Base-by-base conservation (phyloP, 2,329 filamentous ascomycete genomes). In the Cadophora gregata region DNA sequence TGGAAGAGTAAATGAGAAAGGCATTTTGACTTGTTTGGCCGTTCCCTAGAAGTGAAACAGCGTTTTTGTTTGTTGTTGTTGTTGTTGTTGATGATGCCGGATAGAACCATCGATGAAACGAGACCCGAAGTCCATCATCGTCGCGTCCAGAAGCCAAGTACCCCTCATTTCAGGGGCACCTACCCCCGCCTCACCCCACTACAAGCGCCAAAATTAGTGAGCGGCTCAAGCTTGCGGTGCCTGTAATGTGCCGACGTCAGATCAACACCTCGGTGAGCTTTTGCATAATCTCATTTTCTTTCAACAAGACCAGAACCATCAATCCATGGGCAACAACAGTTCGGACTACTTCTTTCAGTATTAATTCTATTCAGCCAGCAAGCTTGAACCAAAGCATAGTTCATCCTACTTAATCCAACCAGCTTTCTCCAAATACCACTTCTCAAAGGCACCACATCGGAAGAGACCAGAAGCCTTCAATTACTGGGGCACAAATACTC, bases 1-100 rank as follows among this genome's bases (percentile, higher is more conserved):
- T 1, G 96, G 94, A 36, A 98, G 87, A 12, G 87, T 81, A 76
- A 97, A 97, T 14, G 92, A 91, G 77, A 92, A 98, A 36, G 95
- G 94, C 96, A 98, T 98, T 8, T 24, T 58, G 21, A 6, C 4
- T 7, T 36, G 33, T 42, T 27, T 24, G 10, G 12, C 27, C 4
- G 4, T 1, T 36, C 8, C 7, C n/a, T 6, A 12, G 4, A 19
- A 21, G 21, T 21, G 16, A 16, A 8, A 21, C 21, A 36, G 10
- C 19, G 19, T 21, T 56, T 10, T 19, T 56, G 12, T 36, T 24
- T 16, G 19, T 21, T 56, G n/a, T 19, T 56, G 12, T 36, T 24
- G 31, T 36, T 36, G 19, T 24, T 36, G 31, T 33, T 36, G n/a
- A 24, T 24, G 53, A 19, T 31, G n/a, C 19, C n/a, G 4, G n/a